Evolutionary conservation across 2,329 filamentous ascomycete genomes (phyloP), one percentile per base, ranked within the genome.

Genomic region (Blastomyces gilchristii): DNA sequence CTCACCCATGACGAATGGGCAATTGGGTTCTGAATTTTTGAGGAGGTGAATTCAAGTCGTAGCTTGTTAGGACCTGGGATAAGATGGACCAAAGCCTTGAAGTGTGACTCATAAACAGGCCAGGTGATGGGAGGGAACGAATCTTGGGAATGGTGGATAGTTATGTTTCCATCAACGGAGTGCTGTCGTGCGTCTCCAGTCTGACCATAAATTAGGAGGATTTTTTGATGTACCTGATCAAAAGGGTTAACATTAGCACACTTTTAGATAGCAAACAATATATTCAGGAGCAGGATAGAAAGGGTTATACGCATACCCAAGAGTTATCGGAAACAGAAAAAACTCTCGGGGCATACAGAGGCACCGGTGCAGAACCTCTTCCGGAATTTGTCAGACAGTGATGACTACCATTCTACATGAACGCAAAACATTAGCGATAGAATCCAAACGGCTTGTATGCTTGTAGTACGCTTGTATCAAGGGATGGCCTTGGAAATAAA

Each of bases 51-150:
- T 72, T 97, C 93, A 68, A 97, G 87, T 31, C 90, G 88, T 39
- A 97, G 77, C 68, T 85, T 87, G 75, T 99, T 99, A 62, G 90
- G 89, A 0, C 94, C 94, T 4, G 94, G 92, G 67, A 89, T 85
- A n/a, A 99, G 83, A 74, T 96, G 91, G 11, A 97, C 83, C 39
- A 97, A 80, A 5, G 88, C 88, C 77, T 97, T 97, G 82, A 97
- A 97, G 74, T 92, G 87, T 2, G 90, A 95, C 66, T 91, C 87
- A 72, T 82, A 87, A 12, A 97, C 93, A 0, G 92, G 93, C 92
- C 93, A 97, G 68, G 81, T 83, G 14, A 86, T 89, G 0, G 89
- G 79, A 7, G 93, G 92, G 73, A 97, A 96, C 65, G 80, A 85
- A 73, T 96, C 91, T 74, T 96, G 89, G 68, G 91, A 84, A 70